phyloP scores from a whole-genome alignment of 805 yeast genomes.

The Candida verbasci region DNA sequence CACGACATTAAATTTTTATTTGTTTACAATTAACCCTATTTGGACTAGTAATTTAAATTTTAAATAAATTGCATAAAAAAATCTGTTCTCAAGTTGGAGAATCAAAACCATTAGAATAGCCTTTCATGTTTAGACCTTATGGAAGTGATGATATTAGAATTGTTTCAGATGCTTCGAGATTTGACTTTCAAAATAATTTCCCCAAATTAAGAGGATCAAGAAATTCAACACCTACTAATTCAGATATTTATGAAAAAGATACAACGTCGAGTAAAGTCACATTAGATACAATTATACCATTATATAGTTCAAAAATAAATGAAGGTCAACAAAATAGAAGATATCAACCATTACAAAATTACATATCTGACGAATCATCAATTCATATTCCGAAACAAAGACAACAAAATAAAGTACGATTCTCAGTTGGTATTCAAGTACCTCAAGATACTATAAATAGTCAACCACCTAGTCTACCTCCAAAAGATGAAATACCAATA shows the following conservation, averaged over 20 bases:
- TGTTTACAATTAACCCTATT: no score
- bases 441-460: not conserved
- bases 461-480: constrained; percentile 7
- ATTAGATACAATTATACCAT: constrained; percentile 11
- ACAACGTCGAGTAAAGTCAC: constrained; percentile 10
- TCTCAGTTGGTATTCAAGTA: constrained; percentile 6
- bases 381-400: not conserved
- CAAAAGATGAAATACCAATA: constrained; percentile 5
- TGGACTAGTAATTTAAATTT: no score
- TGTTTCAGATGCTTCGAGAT: constrained; percentile 30
- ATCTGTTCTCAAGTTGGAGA: no score
- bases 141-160: constrained; percentile 20
- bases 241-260: constrained; percentile 7
- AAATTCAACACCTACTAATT: constrained; percentile 27
- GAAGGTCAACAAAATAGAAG: not conserved
- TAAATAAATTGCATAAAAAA: no score
- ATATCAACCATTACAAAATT: not conserved
- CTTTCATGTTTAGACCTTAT: constrained; percentile 14
- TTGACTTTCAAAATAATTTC: constrained; percentile 21
- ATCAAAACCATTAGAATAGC: no score
- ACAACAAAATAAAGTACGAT: not conserved
- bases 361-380: not conserved
- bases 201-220: constrained; percentile 27
- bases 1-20: no score
- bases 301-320: constrained; percentile 7